These are phyloP conservation scores for Rubus parviflorus DNA, from an alignment of 306 rosid genomes.

Conservation along the genomic window DNA sequence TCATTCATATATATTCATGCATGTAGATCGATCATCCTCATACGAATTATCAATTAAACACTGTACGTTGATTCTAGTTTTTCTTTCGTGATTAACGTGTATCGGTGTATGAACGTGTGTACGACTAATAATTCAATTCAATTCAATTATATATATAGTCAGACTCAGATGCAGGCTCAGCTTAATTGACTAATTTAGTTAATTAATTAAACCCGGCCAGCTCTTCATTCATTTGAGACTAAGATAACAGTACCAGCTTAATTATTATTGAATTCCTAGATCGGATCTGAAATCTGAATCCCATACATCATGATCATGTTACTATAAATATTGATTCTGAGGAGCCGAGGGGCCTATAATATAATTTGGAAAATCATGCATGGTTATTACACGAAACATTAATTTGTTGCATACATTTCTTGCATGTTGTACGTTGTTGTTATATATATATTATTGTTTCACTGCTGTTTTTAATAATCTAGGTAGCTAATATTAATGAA, in stretches of 20 bases:
- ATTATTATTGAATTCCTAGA: neutral
- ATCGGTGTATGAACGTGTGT: neutral
- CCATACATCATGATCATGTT: neutral
- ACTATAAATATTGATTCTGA: too few species aligned
- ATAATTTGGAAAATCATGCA: too few species aligned
- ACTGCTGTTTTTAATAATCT: too few species aligned
- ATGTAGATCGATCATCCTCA: neutral
- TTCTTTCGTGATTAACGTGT: neutral
- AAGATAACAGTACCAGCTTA: neutral
- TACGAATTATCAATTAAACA: neutral
- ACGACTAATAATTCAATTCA: too few species aligned
- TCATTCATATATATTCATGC: neutral
- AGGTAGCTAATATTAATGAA: too few species aligned
- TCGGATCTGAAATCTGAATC: neutral
- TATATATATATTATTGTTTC: too few species aligned
- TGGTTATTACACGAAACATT: too few species aligned
- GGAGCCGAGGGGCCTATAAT: too few species aligned
- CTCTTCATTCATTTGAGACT: neutral
- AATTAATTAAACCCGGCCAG: neutral
- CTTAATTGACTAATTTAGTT: neutral
- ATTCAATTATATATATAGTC: too few species aligned
- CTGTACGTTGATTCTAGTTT: neutral
- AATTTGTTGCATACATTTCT: too few species aligned
- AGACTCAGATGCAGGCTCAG: neutral
- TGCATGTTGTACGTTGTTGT: too few species aligned